These are phyloP conservation scores for Mycena filopes DNA, from an alignment of 768 basidiomycete species.

Conservation along the genomic window DNA sequence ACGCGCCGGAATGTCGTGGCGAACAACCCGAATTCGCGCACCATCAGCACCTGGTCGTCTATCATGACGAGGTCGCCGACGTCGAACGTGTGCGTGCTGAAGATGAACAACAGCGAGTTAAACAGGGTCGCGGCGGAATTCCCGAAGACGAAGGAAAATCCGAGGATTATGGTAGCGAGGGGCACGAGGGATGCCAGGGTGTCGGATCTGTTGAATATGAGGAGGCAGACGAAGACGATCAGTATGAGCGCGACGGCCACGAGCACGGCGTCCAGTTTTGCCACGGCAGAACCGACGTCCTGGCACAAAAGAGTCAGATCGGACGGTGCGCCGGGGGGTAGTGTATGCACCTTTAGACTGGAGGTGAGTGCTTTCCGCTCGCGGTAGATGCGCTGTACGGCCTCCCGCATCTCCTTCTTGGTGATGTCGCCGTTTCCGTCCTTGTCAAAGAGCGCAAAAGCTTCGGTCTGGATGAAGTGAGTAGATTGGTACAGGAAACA, in stretches of 20 bases:
- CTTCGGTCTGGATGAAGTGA: conserved; percentile 59
- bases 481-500: neutral
- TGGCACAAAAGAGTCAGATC: conserved; percentile 36
- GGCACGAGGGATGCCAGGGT: conserved; percentile 81
- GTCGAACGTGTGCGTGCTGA: conserved; percentile 88
- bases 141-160: conserved; percentile 88
- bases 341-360: conserved; percentile 67
- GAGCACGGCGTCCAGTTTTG: conserved; percentile 82
- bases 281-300: conserved; percentile 79
- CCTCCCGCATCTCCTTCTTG: conserved; percentile 84
- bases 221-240: conserved; percentile 74
- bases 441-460: conserved; percentile 79
- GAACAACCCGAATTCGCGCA: conserved; percentile 84
- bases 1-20: conserved; percentile 83
- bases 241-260: conserved; percentile 65
- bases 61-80: conserved; percentile 87
- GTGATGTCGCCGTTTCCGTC: conserved; percentile 87
- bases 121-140: conserved; percentile 84
- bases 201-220: conserved; percentile 77
- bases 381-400: conserved; percentile 81
- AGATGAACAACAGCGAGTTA: conserved; percentile 87
- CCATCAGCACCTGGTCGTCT: conserved; percentile 72
- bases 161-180: conserved; percentile 81
- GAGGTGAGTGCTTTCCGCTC: conserved; percentile 79
- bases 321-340: conserved; percentile 7